Base-by-base conservation (phyloP, 208 protist species). In the Acanthamoeba castellanii region DNA sequence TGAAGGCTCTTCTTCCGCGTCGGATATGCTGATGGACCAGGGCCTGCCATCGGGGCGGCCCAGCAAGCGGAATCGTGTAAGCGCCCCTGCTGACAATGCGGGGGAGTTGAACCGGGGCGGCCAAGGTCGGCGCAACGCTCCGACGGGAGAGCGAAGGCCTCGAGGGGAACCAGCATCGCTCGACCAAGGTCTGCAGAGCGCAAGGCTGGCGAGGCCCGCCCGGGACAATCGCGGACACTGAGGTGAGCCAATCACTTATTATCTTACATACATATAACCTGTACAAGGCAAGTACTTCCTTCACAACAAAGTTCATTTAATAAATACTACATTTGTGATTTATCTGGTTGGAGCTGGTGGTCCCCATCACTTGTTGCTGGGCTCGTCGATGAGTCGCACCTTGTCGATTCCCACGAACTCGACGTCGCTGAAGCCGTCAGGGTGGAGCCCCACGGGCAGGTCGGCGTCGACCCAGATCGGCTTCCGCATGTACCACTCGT, bases 391-490 rank as follows among this genome's bases (percentile, higher is more conserved):
- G 14, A 91, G 59, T 11, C 84, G 8, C 4, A 91, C 84, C 34
- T 50, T 91, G 85, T 34, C 32, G 0, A 91, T 42, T 9, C 57
- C 57, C 20, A 72, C 22, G 25, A 91, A 91, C 14, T 45, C 61
- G 34, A 91, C 34, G 55, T 91, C 55, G 85, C 85, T 91, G 85
- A 42, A 72, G 55, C 85, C 85, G 34, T 72, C 85, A 1, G 85
- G 85, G 34, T 55, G n/a, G 5, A 72, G 55, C 0, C 85, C 85
- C 47, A 91, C 50, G 13, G 84, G 84, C 5, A 91, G 22, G 57
- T 91, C 84, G 14, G 55, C 84, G 57, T 91, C 84, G 5, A 91
- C 13, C 84, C 84, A 91, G 16, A 91, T 55, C 45, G 84, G 84
- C 84, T 91, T 42, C 1, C 37, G 25, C 22, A 91, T 72, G 57